These are phyloP conservation scores for Neofusicoccum ribis DNA, from an alignment of 2,329 filamentous ascomycete genomes.

Conservation along the genomic window DNA sequence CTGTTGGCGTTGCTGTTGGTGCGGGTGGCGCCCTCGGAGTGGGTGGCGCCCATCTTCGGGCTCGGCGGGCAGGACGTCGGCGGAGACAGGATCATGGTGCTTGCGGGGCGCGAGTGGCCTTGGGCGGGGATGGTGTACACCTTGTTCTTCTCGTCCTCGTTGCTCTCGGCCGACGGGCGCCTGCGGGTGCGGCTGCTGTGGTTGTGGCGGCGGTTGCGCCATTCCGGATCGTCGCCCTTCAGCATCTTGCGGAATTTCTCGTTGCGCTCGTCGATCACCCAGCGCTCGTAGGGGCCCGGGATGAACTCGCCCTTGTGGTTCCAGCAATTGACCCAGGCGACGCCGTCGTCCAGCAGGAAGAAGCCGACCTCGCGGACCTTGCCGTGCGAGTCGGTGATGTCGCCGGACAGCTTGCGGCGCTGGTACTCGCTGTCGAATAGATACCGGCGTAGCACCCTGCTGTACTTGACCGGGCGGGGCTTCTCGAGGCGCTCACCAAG, in stretches of 20 bases:
- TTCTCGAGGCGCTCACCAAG: constrained; percentile 28
- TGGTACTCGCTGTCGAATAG: constrained; percentile 51
- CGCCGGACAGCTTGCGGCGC: constrained; percentile 46
- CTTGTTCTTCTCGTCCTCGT: constrained; percentile 8
- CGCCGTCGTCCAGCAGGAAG: constrained; percentile 51
- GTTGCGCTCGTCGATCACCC: constrained; percentile 46
- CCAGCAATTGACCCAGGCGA: constrained; percentile 53
- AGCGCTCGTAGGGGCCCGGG: constrained; percentile 52
- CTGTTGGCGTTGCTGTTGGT: constrained; percentile 25
- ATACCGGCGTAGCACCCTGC: constrained; percentile 50
- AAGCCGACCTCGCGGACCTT: constrained; percentile 45
- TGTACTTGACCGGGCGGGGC: constrained; percentile 46
- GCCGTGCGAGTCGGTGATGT: constrained; percentile 40
- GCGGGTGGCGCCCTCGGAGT: constrained; percentile 24
- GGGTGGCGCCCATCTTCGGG: background rate
- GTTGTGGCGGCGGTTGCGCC: constrained; percentile 17
- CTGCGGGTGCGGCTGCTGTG: background rate
- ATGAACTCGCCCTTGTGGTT: constrained; percentile 52
- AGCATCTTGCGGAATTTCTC: constrained; percentile 41
- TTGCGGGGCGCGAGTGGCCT: constrained; percentile 17
- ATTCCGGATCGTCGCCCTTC: constrained; percentile 40
- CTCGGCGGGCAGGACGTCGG: constrained; percentile 3
- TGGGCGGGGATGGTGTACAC: background rate
- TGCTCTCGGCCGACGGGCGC: background rate
- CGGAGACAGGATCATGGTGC: constrained; percentile 1